Conservation (phyloP, 1,139 yeast genomes). For the Hyphopichia wangnamkhiaoensis region DNA sequence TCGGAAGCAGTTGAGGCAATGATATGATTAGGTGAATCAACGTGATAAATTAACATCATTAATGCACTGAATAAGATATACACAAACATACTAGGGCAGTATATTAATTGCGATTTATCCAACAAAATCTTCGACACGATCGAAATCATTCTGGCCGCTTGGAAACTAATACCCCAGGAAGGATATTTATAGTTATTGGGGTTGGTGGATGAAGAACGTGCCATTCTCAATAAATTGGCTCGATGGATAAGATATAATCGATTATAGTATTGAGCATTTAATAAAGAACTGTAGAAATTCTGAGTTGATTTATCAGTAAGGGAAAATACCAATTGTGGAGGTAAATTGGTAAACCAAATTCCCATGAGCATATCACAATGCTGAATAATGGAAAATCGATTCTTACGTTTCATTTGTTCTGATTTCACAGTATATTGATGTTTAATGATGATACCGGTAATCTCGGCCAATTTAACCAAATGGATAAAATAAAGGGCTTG, state of each 20-base stretch:
- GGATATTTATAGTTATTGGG: conserved; percentile 62
- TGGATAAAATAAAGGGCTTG: conserved; percentile 63
- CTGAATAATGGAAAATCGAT: conserved; percentile 57
- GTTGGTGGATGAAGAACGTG: conserved; percentile 42
- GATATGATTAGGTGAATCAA: conserved; percentile 57
- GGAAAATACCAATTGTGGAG: conserved; percentile 63
- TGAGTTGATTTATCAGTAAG: conserved; percentile 55
- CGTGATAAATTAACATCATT: conserved; percentile 73
- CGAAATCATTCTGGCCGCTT: conserved; percentile 80
- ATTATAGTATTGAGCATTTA: conserved; percentile 75
- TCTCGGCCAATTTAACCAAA: conserved; percentile 68
- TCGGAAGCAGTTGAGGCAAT: conserved; percentile 63
- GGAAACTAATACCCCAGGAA: conserved; percentile 83
- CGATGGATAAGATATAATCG: conserved; percentile 72
- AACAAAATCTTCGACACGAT: conserved; percentile 61
- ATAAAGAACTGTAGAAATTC: conserved; percentile 58
- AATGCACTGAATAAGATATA: conserved; percentile 68
- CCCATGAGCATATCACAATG: conserved; percentile 83
- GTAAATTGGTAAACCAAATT: conserved; percentile 72
- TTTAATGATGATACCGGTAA: conserved; percentile 69
- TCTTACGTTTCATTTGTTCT: conserved; percentile 50
- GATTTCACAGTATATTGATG: conserved; percentile 76
- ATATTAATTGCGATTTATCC: conserved; percentile 51
- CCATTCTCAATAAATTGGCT: conserved; percentile 61
- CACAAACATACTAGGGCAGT: conserved; percentile 58